Percentiles rank a stretch among this genome's conserved stretches.
These are phyloP conservation scores for Alternaria conjuncta DNA, from an alignment of 2,329 filamentous ascomycete species.

Conservation along the genomic window DNA sequence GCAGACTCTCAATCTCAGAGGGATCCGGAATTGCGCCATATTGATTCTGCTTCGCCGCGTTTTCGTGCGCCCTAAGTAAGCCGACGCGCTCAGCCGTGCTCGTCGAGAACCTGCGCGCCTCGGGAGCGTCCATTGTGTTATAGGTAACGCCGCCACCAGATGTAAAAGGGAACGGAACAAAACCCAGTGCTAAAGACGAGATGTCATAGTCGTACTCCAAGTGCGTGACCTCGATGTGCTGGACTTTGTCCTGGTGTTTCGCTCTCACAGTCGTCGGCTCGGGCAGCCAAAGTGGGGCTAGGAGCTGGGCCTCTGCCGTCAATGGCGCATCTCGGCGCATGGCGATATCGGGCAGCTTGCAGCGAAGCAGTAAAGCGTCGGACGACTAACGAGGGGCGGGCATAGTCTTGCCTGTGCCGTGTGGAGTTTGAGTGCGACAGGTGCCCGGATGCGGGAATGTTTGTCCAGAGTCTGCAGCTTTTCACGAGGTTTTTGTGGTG, in stretches of 20 bases:
- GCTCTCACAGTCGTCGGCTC: constrained; percentile 9
- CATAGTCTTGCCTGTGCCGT: constrained; percentile 9
- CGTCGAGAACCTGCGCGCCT: constrained; percentile 40
- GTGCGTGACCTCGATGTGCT: constrained; percentile 1
- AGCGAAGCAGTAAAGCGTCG: constrained; percentile 11
- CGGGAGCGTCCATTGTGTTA: constrained; percentile 40
- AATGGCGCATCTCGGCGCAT: constrained; percentile 16
- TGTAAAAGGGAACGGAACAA: constrained; percentile 30
- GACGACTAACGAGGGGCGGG: constrained; percentile 13
- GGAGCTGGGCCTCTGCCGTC: constrained; percentile 16
- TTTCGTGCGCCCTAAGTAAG: constrained; percentile 30
- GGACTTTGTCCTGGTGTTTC: constrained; percentile 1
- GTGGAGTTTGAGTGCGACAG: constrained; percentile 11
- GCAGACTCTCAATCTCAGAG: constrained; percentile 35
- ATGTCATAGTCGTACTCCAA: constrained; percentile 22
- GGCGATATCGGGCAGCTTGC: constrained; percentile 21
- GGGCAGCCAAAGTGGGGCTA: constrained; percentile 17
- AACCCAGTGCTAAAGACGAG: constrained; percentile 31
- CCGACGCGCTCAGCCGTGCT: constrained; percentile 35
- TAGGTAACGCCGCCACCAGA: constrained; percentile 24
- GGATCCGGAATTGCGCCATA: constrained; percentile 39
- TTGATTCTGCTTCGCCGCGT: constrained; percentile 25
- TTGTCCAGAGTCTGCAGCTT: constrained; percentile 3
- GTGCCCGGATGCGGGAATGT: constrained; percentile 14
- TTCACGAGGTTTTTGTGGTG: constrained; percentile 2